phyloP scores from a whole-genome alignment of 768 basidiomycete genomes.

The Cystofilobasidium capitatum region DNA sequence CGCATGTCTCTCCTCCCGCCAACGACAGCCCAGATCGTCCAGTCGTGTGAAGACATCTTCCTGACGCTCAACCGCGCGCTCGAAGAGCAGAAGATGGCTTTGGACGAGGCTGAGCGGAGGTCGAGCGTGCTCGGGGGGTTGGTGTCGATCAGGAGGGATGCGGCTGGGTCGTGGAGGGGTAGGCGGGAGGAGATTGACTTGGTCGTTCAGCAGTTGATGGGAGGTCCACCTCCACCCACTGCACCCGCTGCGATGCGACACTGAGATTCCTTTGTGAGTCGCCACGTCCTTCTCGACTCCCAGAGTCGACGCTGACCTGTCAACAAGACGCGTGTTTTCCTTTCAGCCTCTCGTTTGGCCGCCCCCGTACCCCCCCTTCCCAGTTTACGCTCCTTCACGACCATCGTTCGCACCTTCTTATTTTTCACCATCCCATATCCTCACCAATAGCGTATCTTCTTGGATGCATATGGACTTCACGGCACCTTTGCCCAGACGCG shows the following conservation, averaged over 20 bases:
- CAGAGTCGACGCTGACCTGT: neutral
- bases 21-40: constrained; percentile 19
- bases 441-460: too few relatives aligned
- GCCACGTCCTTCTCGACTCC: neutral
- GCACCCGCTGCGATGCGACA: neutral
- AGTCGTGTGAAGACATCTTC: constrained; percentile 21
- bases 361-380: neutral
- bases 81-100: constrained; percentile 19
- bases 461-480: neutral
- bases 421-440: too few relatives aligned
- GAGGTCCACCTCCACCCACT: neutral
- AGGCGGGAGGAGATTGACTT: constrained; percentile 22
- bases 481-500: neutral
- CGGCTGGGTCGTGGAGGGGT: constrained; percentile 17
- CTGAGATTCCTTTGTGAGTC: neutral
- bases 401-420: too few relatives aligned
- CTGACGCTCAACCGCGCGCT: constrained; percentile 23
- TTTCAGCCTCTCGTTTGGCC: neutral
- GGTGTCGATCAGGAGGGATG: constrained; percentile 9
- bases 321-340: neutral
- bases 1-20: constrained; percentile 18
- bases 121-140: constrained; percentile 19
- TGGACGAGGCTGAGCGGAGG: constrained; percentile 23
- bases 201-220: constrained; percentile 18
- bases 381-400: too few relatives aligned